A percentile compares a stretch with the other conserved stretches of the same genome.
Evolutionary conservation across 1,139 yeast species (phyloP).

Genomic region (Saccharomyces hybrid): DNA sequence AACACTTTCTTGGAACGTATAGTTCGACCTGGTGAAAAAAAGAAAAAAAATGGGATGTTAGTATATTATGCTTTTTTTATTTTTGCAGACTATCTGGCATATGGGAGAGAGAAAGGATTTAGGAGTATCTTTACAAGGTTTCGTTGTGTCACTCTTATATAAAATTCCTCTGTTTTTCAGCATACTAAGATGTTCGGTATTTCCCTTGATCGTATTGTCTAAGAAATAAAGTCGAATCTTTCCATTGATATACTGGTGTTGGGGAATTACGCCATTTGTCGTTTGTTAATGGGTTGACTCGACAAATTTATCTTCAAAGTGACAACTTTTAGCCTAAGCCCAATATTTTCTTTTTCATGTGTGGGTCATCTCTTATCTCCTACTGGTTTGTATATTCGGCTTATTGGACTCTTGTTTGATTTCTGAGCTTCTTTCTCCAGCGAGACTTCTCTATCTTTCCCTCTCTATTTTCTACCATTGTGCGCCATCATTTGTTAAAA

Average conservation of each 20-base stretch:
- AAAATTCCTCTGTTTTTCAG: background rate
- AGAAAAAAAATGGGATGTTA: constrained; percentile 2
- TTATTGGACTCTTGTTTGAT: background rate
- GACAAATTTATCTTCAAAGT: background rate
- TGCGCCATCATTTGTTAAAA: background rate
- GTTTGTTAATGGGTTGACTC: background rate
- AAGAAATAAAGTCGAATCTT: background rate
- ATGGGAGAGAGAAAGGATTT: background rate
- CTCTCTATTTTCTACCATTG: background rate
- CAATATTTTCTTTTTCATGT: background rate
- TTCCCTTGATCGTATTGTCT: background rate
- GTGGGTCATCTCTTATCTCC: background rate
- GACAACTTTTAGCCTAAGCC: background rate
- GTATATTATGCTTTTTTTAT: constrained; percentile 1
- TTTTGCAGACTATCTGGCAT: background rate
- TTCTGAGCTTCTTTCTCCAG: background rate
- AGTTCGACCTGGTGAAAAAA: no score
- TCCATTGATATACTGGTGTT: background rate
- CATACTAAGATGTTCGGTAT: background rate
- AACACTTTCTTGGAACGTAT: no score
- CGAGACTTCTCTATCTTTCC: background rate
- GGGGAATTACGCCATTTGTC: background rate
- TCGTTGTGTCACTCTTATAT: background rate
- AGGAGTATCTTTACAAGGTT: background rate
- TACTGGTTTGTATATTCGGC: background rate